Evolutionary conservation across 345 rosid species (phyloP), one percentile per base, ranked within the genome.

Genomic region (Acer yangbiense): DNA sequence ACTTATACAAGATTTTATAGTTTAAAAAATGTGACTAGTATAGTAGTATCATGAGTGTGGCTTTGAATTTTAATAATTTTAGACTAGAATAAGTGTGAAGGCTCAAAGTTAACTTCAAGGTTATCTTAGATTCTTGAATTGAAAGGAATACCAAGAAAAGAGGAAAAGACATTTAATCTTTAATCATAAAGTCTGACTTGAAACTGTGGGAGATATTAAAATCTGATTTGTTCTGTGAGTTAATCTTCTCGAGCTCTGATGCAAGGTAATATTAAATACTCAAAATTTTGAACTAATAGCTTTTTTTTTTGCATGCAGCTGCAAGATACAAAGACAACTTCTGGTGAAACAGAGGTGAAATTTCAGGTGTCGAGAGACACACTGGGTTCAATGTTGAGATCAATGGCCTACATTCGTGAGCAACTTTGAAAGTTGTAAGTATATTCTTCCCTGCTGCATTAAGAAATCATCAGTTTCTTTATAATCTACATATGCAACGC

Each of bases 331-430:
- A 87, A 85, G 79, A 85, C 85, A 27, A 68, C 85, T 70, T 76
- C 90, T 18, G 92, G 94, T 58, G 91, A 89, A 76, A 84, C 88
- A 43, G 91, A 87, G 74, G 89, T 90, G 69, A 90, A 87, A 76
- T 89, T 90, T 80, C 94, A 89, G 83, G 92, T 89, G 41, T 90
- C 92, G 9, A 85, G 83, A 79, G 90, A 89, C 25, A 89, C 90
- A 13, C 80, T 89, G 72, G 92, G 83, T 39, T 87, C 87, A 23
- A 90, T 90, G 92, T 67, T 90, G 84, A 90, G 82, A 81, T 89
- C 94, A 61, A 84, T 90, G 92, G 84, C 91, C 57, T 83, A 68
- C 73, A 89, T 89, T 39, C 85, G 85, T 23, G 91, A 89, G 72
- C 92, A 89, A 80, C 87, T 90, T 21, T 89, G 80, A 87, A 71